Evolutionary conservation across 2,329 filamentous ascomycete genomes (phyloP), one percentile per base, ranked within the genome.

Genomic region (Ophiocordyceps sinensis): DNA sequence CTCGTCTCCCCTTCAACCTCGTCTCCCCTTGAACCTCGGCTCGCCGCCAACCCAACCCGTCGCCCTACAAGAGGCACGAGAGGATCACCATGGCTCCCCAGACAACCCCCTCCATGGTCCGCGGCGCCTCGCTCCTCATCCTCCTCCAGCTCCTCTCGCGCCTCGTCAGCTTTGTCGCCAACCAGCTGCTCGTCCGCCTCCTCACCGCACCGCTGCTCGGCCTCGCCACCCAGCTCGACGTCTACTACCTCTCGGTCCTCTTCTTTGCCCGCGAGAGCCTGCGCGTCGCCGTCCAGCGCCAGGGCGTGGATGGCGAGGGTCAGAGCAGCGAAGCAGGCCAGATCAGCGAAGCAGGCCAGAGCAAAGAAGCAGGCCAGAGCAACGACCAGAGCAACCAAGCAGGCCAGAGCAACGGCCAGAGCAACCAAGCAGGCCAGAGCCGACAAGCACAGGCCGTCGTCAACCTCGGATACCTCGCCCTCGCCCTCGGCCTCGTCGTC

Each of bases 191-290:
- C 28, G 73, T 98, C 8, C 85, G 89, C 30, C 89, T 84, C 57
- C 67, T 96, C 36, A 94, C 87, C 1, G 88, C 91, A 0, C 75
- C 82, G 44, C 71, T 93, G 0, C 73, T 98, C 1, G 91, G 89
- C 6, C 70, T 94, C 5, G 82, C 88, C 2, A 82, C 88, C 0
- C 91, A 95, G 59, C 73, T 98, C 3, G 91, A 98, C 53, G 77
- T 96, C 1, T 95, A 88, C 59, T 88, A 89, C 44, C 82, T 94
- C 36, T 86, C 87, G 0, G 80, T 93, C n/a, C 71, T 98, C 1
- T 95, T 94, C 61, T 96, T 98, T 54, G 83, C 91, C 0, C 75
- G 91, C 32, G 91, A 98, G 62, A 89, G 83, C 53, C 66, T 96
- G 38, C 81, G 91, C 14, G 82, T 94, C n/a, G 87, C 89, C 23